phyloP scores from a whole-genome alignment of 2,329 filamentous ascomycete species.

The Cladophialophora bantiana region DNA sequence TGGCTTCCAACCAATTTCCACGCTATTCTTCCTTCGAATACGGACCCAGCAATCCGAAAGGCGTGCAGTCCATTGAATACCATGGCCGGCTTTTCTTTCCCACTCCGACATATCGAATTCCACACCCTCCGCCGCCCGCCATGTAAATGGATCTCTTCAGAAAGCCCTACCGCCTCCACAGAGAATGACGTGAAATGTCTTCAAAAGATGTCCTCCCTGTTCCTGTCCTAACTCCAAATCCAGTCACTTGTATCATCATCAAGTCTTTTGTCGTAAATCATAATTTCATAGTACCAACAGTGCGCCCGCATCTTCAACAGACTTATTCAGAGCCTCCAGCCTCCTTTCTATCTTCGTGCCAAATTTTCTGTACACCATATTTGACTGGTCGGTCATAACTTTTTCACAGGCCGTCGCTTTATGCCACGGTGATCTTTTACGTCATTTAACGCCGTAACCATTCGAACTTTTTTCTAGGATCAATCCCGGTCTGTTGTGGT shows the following conservation, averaged over 20 bases:
- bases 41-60: background rate
- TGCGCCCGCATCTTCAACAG: conserved; percentile 3
- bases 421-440: conserved; percentile 8
- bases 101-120: background rate
- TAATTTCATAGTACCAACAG: conserved; percentile 15
- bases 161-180: background rate
- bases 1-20: background rate
- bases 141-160: background rate
- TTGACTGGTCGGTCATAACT: conserved; percentile 7
- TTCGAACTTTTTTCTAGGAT: conserved; percentile 53
- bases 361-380: conserved; percentile 8
- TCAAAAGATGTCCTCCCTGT: background rate
- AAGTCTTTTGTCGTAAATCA: conserved; percentile 19
- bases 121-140: background rate
- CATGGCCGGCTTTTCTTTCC: background rate
- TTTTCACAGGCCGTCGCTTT: conserved; percentile 8
- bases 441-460: conserved; percentile 47
- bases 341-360: conserved; percentile 8
- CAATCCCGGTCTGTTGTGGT: conserved; percentile 48
- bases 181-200: background rate
- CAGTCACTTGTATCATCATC: conserved; percentile 11
- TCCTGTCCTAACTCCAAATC: conserved; percentile 6
- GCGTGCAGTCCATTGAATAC: background rate
- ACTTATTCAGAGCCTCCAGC: background rate
- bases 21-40: background rate